Evolutionary conservation across 2,329 filamentous ascomycete genomes (phyloP).

Genomic region (Sphaerulina vaccinii): DNA sequence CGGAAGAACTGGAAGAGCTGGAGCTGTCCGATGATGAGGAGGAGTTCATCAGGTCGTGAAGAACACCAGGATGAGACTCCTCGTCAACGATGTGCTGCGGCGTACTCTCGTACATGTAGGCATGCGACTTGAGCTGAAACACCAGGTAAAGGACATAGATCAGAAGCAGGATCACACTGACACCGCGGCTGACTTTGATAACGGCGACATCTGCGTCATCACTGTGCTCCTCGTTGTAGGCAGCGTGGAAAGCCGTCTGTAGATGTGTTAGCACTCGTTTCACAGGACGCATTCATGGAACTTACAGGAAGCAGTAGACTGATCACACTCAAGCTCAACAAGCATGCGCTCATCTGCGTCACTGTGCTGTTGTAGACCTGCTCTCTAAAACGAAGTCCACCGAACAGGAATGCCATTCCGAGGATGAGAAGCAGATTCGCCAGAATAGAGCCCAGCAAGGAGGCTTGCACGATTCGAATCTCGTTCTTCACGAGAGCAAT

Average conservation of each 20-base stretch:
- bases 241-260: constrained; percentile 86
- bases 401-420: constrained; percentile 87
- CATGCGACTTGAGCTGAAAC: constrained; percentile 88
- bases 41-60: constrained; percentile 77
- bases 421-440: constrained; percentile 85
- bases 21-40: constrained; percentile 54
- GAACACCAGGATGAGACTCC: constrained; percentile 80
- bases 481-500: constrained; percentile 78
- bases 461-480: constrained; percentile 89
- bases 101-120: constrained; percentile 88
- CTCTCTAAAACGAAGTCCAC: constrained; percentile 82
- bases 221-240: constrained; percentile 55
- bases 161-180: constrained; percentile 78
- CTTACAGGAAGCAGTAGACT: constrained; percentile 78
- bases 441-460: constrained; percentile 82
- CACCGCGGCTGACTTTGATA: constrained; percentile 82
- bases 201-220: constrained; percentile 66
- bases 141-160: constrained; percentile 82
- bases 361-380: constrained; percentile 96
- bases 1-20: constrained; percentile 45
- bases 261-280: constrained; percentile 12
- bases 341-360: constrained; percentile 92
- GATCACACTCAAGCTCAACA: constrained; percentile 85
- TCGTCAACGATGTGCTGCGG: constrained; percentile 92
- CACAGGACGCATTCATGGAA: constrained; percentile 12